These are phyloP conservation scores for Solanum clarkiae DNA, from an alignment of 257 asterid species.

Conservation along the genomic window DNA sequence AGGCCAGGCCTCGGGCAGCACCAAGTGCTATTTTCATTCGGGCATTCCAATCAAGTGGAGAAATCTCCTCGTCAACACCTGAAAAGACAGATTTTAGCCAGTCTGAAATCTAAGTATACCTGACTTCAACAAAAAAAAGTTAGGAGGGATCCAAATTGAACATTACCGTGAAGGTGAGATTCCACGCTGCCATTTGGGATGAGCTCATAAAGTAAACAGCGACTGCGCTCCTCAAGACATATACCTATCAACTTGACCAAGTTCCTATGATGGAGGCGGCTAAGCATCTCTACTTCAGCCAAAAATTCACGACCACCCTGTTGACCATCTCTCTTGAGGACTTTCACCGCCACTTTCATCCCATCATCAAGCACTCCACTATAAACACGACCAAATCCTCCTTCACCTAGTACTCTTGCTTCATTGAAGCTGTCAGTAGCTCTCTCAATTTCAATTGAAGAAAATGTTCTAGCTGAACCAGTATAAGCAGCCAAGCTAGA, in stretches of 20 bases:
- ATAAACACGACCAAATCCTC: conserved; percentile 91
- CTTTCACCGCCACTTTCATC: conserved; percentile 62
- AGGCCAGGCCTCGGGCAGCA: conserved; percentile 90
- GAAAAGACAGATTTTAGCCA: not conserved
- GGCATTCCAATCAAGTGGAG: conserved; percentile 83
- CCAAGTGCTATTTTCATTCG: conserved; percentile 91
- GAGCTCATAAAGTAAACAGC: conserved; percentile 77
- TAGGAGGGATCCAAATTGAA: not conserved
- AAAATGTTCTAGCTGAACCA: conserved; percentile 71
- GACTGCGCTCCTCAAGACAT: conserved; percentile 65
- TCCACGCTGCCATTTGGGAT: conserved; percentile 81
- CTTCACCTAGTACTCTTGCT: conserved; percentile 72
- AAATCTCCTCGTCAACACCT: conserved; percentile 63
- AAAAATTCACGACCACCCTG: conserved; percentile 88
- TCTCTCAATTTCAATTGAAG: conserved; percentile 51
- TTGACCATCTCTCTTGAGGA: conserved; percentile 85
- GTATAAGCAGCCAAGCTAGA: conserved; percentile 73
- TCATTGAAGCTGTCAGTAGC: conserved; percentile 80
- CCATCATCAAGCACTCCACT: conserved; percentile 81
- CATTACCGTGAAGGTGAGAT: conserved; percentile 85
- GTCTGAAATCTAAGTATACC: not conserved
- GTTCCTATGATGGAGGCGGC: conserved; percentile 88
- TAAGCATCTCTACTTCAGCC: conserved; percentile 97
- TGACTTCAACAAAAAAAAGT: not conserved
- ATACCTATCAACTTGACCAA: conserved; percentile 84